These are phyloP conservation scores for Termitomyces titanicus DNA, from an alignment of 768 basidiomycete species.

Conservation along the genomic window DNA sequence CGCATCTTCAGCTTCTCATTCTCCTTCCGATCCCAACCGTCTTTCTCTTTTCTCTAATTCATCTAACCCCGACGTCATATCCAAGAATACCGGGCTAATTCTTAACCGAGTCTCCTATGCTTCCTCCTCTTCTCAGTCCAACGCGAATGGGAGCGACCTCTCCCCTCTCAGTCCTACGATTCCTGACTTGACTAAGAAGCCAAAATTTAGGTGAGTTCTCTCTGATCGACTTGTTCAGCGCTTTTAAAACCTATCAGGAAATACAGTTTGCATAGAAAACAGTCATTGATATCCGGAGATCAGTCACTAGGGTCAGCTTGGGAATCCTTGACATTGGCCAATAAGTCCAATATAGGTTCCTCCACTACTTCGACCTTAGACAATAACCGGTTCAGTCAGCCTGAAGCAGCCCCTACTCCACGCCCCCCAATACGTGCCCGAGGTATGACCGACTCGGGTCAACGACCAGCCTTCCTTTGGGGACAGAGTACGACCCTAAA, in stretches of 20 bases:
- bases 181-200: conserved; percentile 4
- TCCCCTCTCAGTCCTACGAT: conserved; percentile 15
- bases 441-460: conserved; percentile 42
- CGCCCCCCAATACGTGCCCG: conserved; percentile 44
- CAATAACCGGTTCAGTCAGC: conserved; percentile 30
- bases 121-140: conserved; percentile 56
- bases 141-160: conserved; percentile 27
- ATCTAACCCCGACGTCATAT: conserved; percentile 41
- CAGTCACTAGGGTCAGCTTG: conserved; percentile 19
- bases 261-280: conserved; percentile 26
- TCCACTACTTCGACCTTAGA: conserved; percentile 26
- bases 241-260: conserved; percentile 19
- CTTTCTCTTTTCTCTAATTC: conserved; percentile 52
- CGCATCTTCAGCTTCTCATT: conserved; percentile 35
- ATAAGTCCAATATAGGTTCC: conserved; percentile 21
- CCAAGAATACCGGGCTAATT: conserved; percentile 34
- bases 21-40: conserved; percentile 41
- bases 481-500: conserved; percentile 5
- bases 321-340: conserved; percentile 18
- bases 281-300: conserved; percentile 16
- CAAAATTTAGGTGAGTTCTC: conserved; percentile 15
- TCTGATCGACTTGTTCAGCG: background rate
- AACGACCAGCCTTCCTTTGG: conserved; percentile 30
- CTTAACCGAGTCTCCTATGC: conserved; percentile 50
- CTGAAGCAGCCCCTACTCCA: conserved; percentile 23